Base-by-base conservation (phyloP, 257 asterid species). In the Lavandula angustifolia region DNA sequence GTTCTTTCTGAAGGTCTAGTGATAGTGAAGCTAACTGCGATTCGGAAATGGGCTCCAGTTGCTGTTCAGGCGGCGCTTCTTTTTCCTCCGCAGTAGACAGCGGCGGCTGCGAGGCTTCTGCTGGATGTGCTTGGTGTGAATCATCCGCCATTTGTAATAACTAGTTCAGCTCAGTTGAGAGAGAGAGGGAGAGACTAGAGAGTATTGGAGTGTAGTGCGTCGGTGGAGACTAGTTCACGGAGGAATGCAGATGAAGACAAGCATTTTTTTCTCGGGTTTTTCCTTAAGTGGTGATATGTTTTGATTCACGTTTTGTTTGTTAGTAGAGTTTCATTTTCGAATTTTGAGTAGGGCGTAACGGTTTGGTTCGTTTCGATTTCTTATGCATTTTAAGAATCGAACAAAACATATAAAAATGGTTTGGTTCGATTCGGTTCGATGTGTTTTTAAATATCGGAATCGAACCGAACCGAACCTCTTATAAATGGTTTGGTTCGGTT, bases 11-110 rank as follows among this genome's bases (percentile, higher is more conserved):
- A 3, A 67, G 64, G 34, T 67, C 84, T 5, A 62, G 68, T 5
- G 67, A 77, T 27, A 82, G 80, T 2, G 91, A 76, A 5, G 95
- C 95, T 46, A 85, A 84, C 33, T 82, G 94, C 56, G 94, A 84
- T 18, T 77, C 89, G 3, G 68, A 8, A 0, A 18, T 55, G 7
- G 67, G 40, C 50, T 74, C 75, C 49, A 49, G 68, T 7, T 22
- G 69, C 31, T 51, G 53, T 0, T 58, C 60, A 11, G 78, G 53
- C 7, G 74, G 66, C 5, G 74, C 16, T 14, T 43, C 71, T 4
- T 73, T 33, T 16, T 71, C 72, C 55, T 71, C 79, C 47, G 57
- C 40, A 53, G 75, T 4, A 41, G 75, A 7, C 34, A 32, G 72
- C 44, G 78, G 83, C 31, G 60, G 79, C 42, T 32, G 76, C 18